Base-by-base conservation (phyloP, 2,329 filamentous ascomycete genomes). In the Sporothrix mexicana region DNA sequence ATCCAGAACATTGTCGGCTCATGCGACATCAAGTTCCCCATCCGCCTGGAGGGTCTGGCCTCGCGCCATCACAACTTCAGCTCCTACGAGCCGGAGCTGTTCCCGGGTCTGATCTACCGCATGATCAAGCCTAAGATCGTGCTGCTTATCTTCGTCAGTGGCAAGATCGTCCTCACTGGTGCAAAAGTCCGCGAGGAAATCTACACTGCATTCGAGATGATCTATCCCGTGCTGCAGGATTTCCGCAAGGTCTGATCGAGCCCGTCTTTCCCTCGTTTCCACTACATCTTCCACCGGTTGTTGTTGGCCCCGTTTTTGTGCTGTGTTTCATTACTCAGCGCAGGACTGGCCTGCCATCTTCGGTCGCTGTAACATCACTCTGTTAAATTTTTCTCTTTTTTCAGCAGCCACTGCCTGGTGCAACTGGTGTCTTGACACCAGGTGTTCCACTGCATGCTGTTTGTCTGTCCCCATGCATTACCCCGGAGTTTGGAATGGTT, bases 101-200 rank as follows among this genome's bases (percentile, higher is more conserved):
- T 99, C 89, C 96, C 96, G 80, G 96, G 96, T 90, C 91, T 99
- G 70, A 99, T 99, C 85, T 99, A 99, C 85, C 94, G 96, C 82
- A 99, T 99, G 96, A 98, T 98, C 88, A 98, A 98, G 88, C 96
- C 96, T n/a, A 98, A 98, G 90, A 98, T 98, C 77, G 95, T 98
- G 70, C 90, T 98, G 23, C 87, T 98, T 80, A 98, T 99, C 83
- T 98, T 98, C 85, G 95, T 98, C 79, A 96, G 92, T 79, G 96
- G 95, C 80, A 98, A 98, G 88, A 98, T 98, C 75, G 96, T 98
- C 79, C 88, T 98, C 81, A 98, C 96, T 59, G 96, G 96, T 80
- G 96, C 96, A 77, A 98, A 99, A 83, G 95, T 99, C 77, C 92
- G 96, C 78, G 96, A 99, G 84, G 96, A 98, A 84, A 98, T 99